Conservation (phyloP, 768 basidiomycete species). For the Termitomyces sp. region DNA sequence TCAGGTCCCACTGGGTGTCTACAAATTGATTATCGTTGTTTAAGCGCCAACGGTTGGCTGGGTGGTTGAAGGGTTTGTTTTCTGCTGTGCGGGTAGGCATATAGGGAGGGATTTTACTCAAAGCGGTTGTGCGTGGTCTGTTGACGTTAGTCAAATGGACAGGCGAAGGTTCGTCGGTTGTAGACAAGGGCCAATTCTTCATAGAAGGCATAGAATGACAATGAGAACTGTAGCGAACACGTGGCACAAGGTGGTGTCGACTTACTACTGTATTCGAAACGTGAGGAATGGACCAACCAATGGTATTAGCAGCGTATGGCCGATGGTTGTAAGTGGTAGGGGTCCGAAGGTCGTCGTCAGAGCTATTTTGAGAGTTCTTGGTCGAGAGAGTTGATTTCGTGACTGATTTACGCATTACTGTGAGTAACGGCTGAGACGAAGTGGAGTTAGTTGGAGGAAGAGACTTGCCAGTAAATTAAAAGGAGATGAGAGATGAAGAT, state of each 20-base stretch:
- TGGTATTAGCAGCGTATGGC: slow-evolving; percentile 28
- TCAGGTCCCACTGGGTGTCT: slow-evolving; percentile 65
- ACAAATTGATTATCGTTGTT: slow-evolving; percentile 60
- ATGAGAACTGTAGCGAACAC: slow-evolving; percentile 27
- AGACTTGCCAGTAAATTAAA: slow-evolving; percentile 41
- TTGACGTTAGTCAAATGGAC: slow-evolving; percentile 27
- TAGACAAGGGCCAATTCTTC: slow-evolving; percentile 44
- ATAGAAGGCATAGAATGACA: slow-evolving; percentile 12
- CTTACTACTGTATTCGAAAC: slow-evolving; percentile 45
- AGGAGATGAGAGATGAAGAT: slow-evolving; percentile 20
- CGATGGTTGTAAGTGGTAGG: slow-evolving; percentile 28
- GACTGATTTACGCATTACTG: slow-evolving; percentile 69
- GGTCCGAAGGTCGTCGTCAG: slow-evolving; percentile 30
- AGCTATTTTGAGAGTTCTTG: slow-evolving; percentile 30
- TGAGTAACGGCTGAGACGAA: slow-evolving; percentile 24
- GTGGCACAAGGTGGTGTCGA: slow-evolving; percentile 20
- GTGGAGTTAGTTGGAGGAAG: slow-evolving; percentile 11
- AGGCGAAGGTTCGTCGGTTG: slow-evolving; percentile 32
- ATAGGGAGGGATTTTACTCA: slow-evolving; percentile 32
- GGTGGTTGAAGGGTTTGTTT: slow-evolving; percentile 32
- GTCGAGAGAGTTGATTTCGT: slow-evolving; percentile 43
- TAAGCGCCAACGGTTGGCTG: slow-evolving; percentile 56
- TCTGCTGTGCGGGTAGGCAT: slow-evolving; percentile 49
- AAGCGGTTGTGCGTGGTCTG: slow-evolving; percentile 24
- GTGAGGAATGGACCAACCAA: slow-evolving; percentile 46